A percentile compares a stretch with the other conserved stretches of the same genome.
Conservation (phyloP, 805 yeast genomes). For the Wickerhamomyces alni region DNA sequence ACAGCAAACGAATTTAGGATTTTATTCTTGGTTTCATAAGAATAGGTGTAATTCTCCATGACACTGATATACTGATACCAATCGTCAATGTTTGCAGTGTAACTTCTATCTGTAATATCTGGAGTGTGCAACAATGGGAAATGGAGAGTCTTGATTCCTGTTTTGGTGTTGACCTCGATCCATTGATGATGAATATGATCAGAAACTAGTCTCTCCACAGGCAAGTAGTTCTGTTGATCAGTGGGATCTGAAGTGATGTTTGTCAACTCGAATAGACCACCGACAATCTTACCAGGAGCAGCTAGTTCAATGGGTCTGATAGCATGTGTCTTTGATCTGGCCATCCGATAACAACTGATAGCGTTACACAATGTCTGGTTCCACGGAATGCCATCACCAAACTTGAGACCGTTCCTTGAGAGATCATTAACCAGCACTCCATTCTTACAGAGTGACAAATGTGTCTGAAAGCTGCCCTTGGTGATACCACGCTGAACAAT, state of each 20-base stretch:
- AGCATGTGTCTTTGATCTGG: slow-evolving; percentile 40
- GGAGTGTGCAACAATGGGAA: slow-evolving; percentile 15
- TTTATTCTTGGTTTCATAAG: slow-evolving; percentile 1
- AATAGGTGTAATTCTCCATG: slow-evolving; percentile 9
- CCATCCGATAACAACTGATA: slow-evolving; percentile 37
- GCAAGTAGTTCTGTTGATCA: slow-evolving; percentile 5
- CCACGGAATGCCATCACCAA: slow-evolving; percentile 13
- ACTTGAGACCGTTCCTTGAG: background rate
- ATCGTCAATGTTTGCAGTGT: background rate
- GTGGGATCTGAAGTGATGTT: slow-evolving; percentile 10
- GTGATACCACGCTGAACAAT: background rate
- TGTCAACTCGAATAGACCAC: slow-evolving; percentile 41
- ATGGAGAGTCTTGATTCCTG: slow-evolving; percentile 6
- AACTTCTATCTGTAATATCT: slow-evolving; percentile 3
- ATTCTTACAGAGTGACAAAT: slow-evolving; percentile 10
- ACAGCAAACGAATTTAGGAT: slow-evolving; percentile 3
- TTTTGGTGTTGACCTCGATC: slow-evolving; percentile 9
- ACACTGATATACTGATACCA: slow-evolving; percentile 11
- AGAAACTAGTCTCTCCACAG: slow-evolving; percentile 9
- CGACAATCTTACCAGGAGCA: slow-evolving; percentile 43
- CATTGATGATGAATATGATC: slow-evolving; percentile 10
- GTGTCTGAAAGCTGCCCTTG: slow-evolving; percentile 4
- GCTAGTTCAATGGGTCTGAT: slow-evolving; percentile 33
- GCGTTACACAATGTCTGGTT: slow-evolving; percentile 9
- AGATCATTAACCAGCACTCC: slow-evolving; percentile 5